These are phyloP conservation scores for Xylariaceae sp. DNA, from an alignment of 2,329 filamentous ascomycete genomes.

Conservation along the genomic window DNA sequence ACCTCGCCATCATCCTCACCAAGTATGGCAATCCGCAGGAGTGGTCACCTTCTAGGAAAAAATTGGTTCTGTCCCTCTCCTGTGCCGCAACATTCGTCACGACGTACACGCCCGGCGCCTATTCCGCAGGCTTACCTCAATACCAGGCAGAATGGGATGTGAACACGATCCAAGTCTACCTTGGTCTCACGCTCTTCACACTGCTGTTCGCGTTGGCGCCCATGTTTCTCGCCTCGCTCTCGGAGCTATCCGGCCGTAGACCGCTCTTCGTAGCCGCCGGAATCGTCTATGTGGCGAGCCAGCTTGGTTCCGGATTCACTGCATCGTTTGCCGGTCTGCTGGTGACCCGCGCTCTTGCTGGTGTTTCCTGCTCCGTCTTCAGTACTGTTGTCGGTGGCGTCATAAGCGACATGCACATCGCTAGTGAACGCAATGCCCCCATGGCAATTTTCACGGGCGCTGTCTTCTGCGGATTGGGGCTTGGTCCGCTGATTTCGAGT, in stretches of 20 bases:
- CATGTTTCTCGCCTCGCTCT: constrained; percentile 4
- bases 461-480: not conserved
- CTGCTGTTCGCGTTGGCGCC: constrained; percentile 4
- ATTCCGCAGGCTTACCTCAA: not conserved
- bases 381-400: constrained; percentile 4
- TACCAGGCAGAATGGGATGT: constrained; percentile 5
- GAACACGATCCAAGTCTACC: not conserved
- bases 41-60: not conserved
- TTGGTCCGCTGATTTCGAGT: constrained; percentile 1
- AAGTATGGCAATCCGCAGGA: not conserved
- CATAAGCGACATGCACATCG: constrained; percentile 2
- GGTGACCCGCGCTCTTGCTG: not conserved
- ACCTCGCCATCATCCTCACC: not conserved
- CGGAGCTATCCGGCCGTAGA: constrained; percentile 1
- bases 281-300: not conserved
- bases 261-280: constrained; percentile 2
- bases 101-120: constrained; percentile 3
- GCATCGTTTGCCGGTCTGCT: constrained; percentile 1
- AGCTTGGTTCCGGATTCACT: not conserved
- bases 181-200: constrained; percentile 1
- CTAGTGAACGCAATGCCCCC: constrained; percentile 3
- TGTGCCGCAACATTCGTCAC: constrained; percentile 5
- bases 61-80: constrained; percentile 1
- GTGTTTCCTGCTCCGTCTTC: constrained; percentile 2
- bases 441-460: constrained; percentile 3